Conservation (phyloP, 139 green algal species). For the Zygnema cylindricum region DNA sequence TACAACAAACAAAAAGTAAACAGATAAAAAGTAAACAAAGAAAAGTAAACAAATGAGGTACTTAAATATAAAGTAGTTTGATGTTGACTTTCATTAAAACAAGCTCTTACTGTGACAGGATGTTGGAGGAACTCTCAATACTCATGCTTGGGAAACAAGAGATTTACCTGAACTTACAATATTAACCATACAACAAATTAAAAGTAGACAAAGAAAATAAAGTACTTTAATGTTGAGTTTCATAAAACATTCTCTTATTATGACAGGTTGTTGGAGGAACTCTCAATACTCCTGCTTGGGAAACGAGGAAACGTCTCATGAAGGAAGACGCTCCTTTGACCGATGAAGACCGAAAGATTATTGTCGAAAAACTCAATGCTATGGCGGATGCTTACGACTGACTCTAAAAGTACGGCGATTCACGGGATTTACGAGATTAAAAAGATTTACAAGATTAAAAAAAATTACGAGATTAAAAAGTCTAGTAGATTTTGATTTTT, state of each 20-base stretch:
- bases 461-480: too few species aligned
- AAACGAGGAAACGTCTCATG: neutral
- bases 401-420: too few species aligned
- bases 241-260: too few species aligned
- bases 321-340: conserved; percentile 20
- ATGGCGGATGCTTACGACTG: neutral
- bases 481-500: too few species aligned
- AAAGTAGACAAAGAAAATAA: too few species aligned
- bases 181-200: too few species aligned
- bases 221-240: neutral
- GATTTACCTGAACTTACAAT: too few species aligned
- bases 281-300: conserved; percentile 6
- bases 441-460: too few species aligned
- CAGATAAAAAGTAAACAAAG: too few species aligned
- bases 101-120: too few species aligned
- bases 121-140: neutral
- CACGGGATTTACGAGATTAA: too few species aligned
- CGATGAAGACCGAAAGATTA: neutral
- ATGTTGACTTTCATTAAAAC: neutral
- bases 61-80: neutral
- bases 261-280: conserved; percentile 6
- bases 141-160: neutral
- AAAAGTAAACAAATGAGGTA: neutral
- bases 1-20: too few species aligned
- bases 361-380: conserved; percentile 10